Conservation (phyloP, 2,329 filamentous ascomycete genomes). For the Sporothrix inflata region DNA sequence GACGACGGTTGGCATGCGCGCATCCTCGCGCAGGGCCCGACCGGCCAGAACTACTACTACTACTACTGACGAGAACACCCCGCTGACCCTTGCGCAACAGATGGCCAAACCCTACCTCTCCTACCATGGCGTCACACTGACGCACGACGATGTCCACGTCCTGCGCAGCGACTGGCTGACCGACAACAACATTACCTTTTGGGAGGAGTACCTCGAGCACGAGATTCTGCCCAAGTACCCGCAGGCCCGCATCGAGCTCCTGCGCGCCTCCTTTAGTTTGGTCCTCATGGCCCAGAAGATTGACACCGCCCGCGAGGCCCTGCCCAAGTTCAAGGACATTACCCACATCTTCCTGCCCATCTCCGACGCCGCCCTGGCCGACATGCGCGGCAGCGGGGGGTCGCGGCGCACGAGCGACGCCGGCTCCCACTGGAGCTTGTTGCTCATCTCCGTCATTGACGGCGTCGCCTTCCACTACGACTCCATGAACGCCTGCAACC, state of each 20-base stretch:
- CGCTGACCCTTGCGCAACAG: neutral
- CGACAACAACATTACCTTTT: slow-evolving; percentile 97
- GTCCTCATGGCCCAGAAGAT: slow-evolving; percentile 71
- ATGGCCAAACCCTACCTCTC: slow-evolving; percentile 19
- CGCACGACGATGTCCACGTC: slow-evolving; percentile 83
- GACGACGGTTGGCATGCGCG: no score
- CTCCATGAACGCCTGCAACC: slow-evolving; percentile 76
- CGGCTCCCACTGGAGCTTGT: slow-evolving; percentile 91
- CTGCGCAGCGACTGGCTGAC: slow-evolving; percentile 95
- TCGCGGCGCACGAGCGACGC: slow-evolving; percentile 62
- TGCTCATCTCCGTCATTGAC: slow-evolving; percentile 87
- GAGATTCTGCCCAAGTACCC: slow-evolving; percentile 82
- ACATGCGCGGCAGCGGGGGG: slow-evolving; percentile 66
- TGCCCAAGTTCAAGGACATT: slow-evolving; percentile 76
- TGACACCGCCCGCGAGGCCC: slow-evolving; percentile 34
- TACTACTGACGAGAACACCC: neutral
- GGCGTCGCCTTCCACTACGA: slow-evolving; percentile 97
- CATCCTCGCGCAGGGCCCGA: neutral
- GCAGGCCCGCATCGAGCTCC: slow-evolving; percentile 82
- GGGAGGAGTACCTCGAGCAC: slow-evolving; percentile 95
- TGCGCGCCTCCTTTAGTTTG: slow-evolving; percentile 93
- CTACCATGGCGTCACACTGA: slow-evolving; percentile 52
- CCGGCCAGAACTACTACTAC: no score
- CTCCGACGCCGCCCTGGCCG: slow-evolving; percentile 75
- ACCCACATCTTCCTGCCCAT: slow-evolving; percentile 96